Base-by-base conservation (phyloP, 2,329 filamentous ascomycete genomes). In the Aquanectria penicillioides region DNA sequence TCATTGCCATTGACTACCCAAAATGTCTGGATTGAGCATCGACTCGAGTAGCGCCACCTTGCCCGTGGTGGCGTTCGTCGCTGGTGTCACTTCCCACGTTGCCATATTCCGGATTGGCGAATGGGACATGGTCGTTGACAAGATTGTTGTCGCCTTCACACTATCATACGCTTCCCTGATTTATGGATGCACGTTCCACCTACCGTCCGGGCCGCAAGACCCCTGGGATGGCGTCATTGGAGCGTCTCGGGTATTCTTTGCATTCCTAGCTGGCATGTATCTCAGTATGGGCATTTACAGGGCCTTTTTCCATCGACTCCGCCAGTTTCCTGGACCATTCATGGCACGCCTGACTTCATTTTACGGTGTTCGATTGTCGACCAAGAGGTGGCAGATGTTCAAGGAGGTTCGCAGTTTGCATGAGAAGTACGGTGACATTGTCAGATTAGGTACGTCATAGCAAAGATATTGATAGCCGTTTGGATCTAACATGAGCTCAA, bases 381-480 rank as follows among this genome's bases (percentile, higher is more conserved):
- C 37, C n/a, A 46, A 51, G 12, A 26, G 13, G 7, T 22, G 28
- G 6, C 54, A 52, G 18, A 8, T 38, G 5, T 52, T 29, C 20
- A 25, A 40, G 4, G 38, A 57, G 11, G 26, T 46, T 7, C 46
- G 46, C 13, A 8, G 12, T 9, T 12, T 57, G 5, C 54, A 57
- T 9, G 3, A 36, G 3, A 18, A n/a, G 6, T 51, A 57, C 31
- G 54, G 54, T 4, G 54, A 57, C 10, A 31, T 51, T 25, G 25
- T 57, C 5, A 37, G 54, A 31, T 22, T 57, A 20, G 54, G 54
- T 57, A 46, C 26, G n/a, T n/a, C n/a, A n/a, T n/a, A n/a, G n/a
- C n/a, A n/a, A n/a, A n/a, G n/a, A n/a, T n/a, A n/a, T n/a, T n/a
- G n/a, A n/a, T n/a, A n/a, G n/a, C n/a, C n/a, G n/a, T n/a, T n/a